A percentile compares a stretch with the other conserved stretches of the same genome.
Conservation (phyloP, 2,329 filamentous ascomycete genomes). For the Zalaria sp. region DNA sequence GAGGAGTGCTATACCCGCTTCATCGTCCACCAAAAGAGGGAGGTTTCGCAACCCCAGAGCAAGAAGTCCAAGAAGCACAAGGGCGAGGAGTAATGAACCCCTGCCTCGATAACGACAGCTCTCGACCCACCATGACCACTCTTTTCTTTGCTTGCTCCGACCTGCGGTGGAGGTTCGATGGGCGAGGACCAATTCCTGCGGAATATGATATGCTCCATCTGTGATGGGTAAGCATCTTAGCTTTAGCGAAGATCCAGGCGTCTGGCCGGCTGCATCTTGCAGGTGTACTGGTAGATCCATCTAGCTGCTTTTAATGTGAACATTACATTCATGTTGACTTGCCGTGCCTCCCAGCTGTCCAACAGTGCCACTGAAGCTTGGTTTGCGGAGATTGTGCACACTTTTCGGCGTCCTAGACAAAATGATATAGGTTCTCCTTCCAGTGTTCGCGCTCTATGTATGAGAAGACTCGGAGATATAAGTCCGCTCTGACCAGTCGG, state of each 20-base stretch:
- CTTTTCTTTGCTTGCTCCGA: constrained; percentile 1
- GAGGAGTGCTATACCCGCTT: constrained; percentile 82
- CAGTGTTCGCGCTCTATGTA: too few species aligned
- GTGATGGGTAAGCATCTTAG: not conserved
- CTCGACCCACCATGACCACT: not conserved
- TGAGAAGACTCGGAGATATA: too few species aligned
- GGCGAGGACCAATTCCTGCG: too few species aligned
- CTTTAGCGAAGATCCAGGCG: not conserved
- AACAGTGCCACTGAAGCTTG: too few species aligned
- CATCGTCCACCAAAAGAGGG: constrained; percentile 71
- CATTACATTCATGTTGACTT: too few species aligned
- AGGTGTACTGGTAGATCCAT: constrained; percentile 1
- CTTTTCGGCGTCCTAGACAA: too few species aligned
- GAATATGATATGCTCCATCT: not conserved
- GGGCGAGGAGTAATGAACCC: constrained; percentile 12
- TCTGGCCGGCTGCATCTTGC: not conserved
- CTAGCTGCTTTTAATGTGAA: not conserved
- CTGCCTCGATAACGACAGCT: not conserved
- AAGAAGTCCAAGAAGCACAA: constrained; percentile 41
- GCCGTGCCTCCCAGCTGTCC: too few species aligned
- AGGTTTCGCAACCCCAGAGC: constrained; percentile 36
- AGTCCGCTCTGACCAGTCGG: too few species aligned
- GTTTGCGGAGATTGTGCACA: too few species aligned
- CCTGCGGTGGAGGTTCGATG: not conserved
- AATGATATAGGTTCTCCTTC: too few species aligned